Evolutionary conservation across 2,329 filamentous ascomycete species (phyloP).

Genomic region (Nothomitra cinnamomea): DNA sequence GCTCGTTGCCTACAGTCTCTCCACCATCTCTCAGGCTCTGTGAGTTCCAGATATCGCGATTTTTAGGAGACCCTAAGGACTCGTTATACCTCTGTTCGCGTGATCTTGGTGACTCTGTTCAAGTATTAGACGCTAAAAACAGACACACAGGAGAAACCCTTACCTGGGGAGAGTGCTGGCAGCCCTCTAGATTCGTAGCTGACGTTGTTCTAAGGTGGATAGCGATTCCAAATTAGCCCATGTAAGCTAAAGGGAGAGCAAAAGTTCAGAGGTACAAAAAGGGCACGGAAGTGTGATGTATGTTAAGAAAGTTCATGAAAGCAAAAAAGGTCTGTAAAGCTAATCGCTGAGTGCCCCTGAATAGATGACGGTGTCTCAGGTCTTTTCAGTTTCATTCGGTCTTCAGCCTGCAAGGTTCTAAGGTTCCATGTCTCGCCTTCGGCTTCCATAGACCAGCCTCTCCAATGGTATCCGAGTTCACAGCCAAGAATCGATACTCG

Average conservation of each 20-base stretch:
- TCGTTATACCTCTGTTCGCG: not conserved
- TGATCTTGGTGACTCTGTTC: not conserved
- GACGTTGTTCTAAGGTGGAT: not conserved
- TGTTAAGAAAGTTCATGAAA: not conserved
- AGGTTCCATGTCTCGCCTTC: slow-evolving; percentile 16
- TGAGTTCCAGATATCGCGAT: not conserved
- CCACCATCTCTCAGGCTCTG: not conserved
- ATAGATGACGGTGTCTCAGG: slow-evolving; percentile 36
- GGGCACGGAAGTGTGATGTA: not conserved
- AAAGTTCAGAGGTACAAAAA: not conserved
- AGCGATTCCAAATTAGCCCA: not conserved
- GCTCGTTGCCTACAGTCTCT: not conserved
- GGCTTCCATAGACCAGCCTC: slow-evolving; percentile 8
- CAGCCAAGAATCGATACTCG: not conserved
- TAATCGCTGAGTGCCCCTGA: not conserved
- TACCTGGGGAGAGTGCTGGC: not conserved
- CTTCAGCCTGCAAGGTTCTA: slow-evolving; percentile 22
- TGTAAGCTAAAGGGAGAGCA: not conserved
- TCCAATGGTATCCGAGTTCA: slow-evolving; percentile 5
- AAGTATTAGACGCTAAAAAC: too few relatives aligned
- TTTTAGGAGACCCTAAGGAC: not conserved
- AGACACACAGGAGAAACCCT: not conserved
- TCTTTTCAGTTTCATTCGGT: slow-evolving; percentile 57
- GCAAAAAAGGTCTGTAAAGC: not conserved
- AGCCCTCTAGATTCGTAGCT: not conserved